These are phyloP conservation scores for Omphalotus guepiniiformis DNA, from an alignment of 768 basidiomycete species.

Conservation along the genomic window DNA sequence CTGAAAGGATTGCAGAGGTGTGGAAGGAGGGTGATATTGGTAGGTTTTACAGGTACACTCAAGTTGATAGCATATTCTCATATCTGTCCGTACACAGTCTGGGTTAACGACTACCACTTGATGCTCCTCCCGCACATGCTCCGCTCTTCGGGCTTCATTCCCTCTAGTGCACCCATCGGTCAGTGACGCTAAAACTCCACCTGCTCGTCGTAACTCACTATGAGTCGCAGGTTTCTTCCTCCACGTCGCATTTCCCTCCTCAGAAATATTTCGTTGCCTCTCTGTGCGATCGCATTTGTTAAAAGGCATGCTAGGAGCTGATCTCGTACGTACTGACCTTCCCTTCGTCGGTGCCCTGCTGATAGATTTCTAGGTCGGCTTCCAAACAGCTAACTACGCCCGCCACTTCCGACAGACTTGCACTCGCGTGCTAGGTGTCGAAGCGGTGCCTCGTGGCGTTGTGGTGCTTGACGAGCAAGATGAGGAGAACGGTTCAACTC, in stretches of 20 bases:
- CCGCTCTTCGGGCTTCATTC: slow-evolving; percentile 57
- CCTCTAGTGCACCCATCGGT: slow-evolving; percentile 59
- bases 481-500: slow-evolving; percentile 13
- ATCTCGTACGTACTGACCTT: background rate
- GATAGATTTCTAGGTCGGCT: slow-evolving; percentile 48
- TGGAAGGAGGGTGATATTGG: slow-evolving; percentile 88
- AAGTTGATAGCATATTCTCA: background rate
- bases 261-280: slow-evolving; percentile 93
- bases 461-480: slow-evolving; percentile 39
- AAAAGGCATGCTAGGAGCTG: slow-evolving; percentile 72
- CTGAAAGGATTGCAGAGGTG: slow-evolving; percentile 71
- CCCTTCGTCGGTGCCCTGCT: background rate
- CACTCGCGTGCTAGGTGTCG: slow-evolving; percentile 70
- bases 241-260: slow-evolving; percentile 93
- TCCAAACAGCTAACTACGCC: slow-evolving; percentile 83
- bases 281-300: slow-evolving; percentile 74
- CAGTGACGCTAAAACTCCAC: background rate
- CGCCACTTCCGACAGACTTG: slow-evolving; percentile 86
- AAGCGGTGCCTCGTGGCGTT: slow-evolving; percentile 81
- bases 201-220: background rate
- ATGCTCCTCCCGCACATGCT: slow-evolving; percentile 89
- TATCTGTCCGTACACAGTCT: slow-evolving; percentile 35
- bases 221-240: slow-evolving; percentile 79
- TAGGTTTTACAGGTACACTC: slow-evolving; percentile 19
- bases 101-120: slow-evolving; percentile 96